Conservation (phyloP, 148 eudicot species). For the Dianthus caryophyllus region DNA sequence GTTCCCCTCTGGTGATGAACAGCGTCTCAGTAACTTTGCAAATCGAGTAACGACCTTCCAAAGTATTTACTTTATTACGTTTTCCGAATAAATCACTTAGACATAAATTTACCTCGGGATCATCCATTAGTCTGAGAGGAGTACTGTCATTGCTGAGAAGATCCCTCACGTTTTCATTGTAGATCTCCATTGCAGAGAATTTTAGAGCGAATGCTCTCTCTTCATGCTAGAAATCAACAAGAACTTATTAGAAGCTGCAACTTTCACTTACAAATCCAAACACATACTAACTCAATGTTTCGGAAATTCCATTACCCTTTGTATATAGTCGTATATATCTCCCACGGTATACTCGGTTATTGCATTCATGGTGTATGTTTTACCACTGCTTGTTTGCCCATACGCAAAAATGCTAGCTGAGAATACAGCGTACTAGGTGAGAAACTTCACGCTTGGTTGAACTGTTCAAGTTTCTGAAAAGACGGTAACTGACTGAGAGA, state of each 20-base stretch:
- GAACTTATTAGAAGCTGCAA: constrained; percentile 17
- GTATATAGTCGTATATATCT: constrained; percentile 83
- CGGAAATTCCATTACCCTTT: constrained; percentile 45
- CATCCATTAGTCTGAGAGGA: constrained; percentile 78
- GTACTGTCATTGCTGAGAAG: constrained; percentile 67
- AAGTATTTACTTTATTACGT: constrained; percentile 2
- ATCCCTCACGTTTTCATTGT: constrained; percentile 90
- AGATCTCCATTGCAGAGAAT: constrained; percentile 95
- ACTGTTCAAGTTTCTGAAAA: neutral
- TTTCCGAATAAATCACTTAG: too few relatives aligned
- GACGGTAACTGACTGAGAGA: neutral
- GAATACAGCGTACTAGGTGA: constrained; percentile 8
- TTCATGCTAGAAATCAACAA: constrained; percentile 53
- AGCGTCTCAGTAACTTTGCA: constrained; percentile 19
- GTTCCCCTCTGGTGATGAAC: constrained; percentile 64
- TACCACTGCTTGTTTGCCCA: constrained; percentile 97
- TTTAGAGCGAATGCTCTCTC: constrained; percentile 83
- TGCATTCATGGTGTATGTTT: constrained; percentile 92
- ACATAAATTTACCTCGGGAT: constrained; percentile 92
- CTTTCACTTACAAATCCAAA: neutral
- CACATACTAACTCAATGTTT: constrained; percentile 6
- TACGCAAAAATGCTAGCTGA: constrained; percentile 95
- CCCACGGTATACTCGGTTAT: constrained; percentile 84
- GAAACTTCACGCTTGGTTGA: too few relatives aligned
- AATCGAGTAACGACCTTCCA: neutral